Evolutionary conservation across 805 yeast species (phyloP), one percentile per base, ranked within the genome.

Genomic region (Barnettozyma sucrosica): DNA sequence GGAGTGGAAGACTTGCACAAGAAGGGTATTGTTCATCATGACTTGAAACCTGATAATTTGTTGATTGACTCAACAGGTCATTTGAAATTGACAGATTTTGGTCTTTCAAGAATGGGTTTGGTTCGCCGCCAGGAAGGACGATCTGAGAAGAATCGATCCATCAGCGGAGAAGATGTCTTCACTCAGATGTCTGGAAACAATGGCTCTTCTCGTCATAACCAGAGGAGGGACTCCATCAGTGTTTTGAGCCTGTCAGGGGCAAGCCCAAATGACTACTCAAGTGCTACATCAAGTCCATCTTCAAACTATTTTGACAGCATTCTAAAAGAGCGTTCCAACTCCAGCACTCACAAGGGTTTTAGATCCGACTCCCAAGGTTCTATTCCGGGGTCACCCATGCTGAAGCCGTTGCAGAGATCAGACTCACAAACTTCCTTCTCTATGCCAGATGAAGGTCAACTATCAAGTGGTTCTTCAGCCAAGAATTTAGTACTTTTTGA

Each of bases 71-170:
- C 79, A 46, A 70, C 71, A 32, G 99, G 99, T 0, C 99, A 93
- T 67, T 65, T 93, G 51, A 93, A 93, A 65, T 68, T 95, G 51
- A 90, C 97, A 1, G 99, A 93, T 67, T 93, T 93, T 70, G 99
- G 99, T 1, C 74, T 93, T 39, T 86, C 96, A 8, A 74, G 95
- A 61, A 81, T 89, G 73, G 97, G 97, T 26, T 77, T 90, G 39
- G 78, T 89, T 33, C 84, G 89, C 36, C 80, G 97, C 65, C 96
- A 89, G 60, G 74, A 77, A 58, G 32, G 21, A 13, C 47, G 61
- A 47, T 20, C 52, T n/a, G 44, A 36, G 21, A 53, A 53, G 28
- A 43, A 19, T 13, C 20, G 37, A 0, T 38, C 55, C 0, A 54
- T 53, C 5, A 39, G 54, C 5, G 21, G 32, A 21, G 65, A 61